Conservation (phyloP, 441 rosid species). For the Pelargonium cotyledonis region DNA sequence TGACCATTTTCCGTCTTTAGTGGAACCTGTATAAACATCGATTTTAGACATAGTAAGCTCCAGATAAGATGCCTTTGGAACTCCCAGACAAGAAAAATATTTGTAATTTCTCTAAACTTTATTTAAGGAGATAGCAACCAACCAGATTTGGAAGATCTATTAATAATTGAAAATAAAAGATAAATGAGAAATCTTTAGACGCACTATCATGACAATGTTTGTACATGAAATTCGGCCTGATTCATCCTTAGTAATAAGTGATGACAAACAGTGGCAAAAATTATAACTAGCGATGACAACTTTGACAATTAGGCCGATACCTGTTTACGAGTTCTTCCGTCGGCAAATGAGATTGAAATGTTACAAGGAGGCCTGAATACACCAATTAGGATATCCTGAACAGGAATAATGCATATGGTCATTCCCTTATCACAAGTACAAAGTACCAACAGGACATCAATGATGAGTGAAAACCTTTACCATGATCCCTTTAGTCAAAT, state of each 20-base stretch:
- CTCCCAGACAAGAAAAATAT: background rate
- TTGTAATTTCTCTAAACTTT: background rate
- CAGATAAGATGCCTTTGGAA: background rate
- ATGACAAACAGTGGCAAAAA: background rate
- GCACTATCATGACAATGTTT: too few species aligned
- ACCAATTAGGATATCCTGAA: slow-evolving; percentile 33
- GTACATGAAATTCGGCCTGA: too few species aligned
- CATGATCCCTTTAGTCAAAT: background rate
- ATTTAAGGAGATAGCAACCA: background rate
- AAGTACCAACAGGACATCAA: background rate
- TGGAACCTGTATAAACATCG: slow-evolving; percentile 49
- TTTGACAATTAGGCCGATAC: slow-evolving; percentile 13
- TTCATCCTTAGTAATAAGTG: too few species aligned
- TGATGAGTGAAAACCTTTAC: background rate
- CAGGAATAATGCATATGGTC: background rate
- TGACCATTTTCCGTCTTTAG: slow-evolving; percentile 94
- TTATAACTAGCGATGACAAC: background rate
- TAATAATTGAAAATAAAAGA: background rate
- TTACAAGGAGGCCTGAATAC: slow-evolving; percentile 39
- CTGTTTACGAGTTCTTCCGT: slow-evolving; percentile 38
- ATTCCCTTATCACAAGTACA: background rate
- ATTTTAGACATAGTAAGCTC: background rate
- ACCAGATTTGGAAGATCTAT: background rate
- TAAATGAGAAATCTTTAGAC: background rate
- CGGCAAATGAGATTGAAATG: slow-evolving; percentile 29